Percentiles rank a stretch among this genome's conserved stretches.
phyloP scores from a whole-genome alignment of 805 yeast genomes.

The Wickerhamomyces mucosus region DNA sequence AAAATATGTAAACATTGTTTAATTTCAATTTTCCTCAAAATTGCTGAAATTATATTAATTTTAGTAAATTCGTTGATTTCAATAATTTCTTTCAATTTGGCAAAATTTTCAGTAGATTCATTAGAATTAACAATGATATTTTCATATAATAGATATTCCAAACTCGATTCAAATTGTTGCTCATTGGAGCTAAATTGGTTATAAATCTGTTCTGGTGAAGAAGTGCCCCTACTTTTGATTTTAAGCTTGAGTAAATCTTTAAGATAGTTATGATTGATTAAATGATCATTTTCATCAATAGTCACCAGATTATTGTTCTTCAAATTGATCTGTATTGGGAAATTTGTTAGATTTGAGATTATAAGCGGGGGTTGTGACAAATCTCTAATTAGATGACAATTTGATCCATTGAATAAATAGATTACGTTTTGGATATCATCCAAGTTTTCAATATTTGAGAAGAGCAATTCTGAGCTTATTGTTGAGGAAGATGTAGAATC shows the following conservation, averaged over 20 bases:
- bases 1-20: conserved; percentile 37
- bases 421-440: conserved; percentile 16
- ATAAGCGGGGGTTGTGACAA: too few species aligned
- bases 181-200: background rate
- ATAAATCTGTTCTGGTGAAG: background rate
- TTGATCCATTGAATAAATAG: too few species aligned
- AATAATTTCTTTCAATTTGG: conserved; percentile 16
- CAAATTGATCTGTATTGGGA: conserved; percentile 37
- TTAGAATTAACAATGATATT: background rate
- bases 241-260: background rate
- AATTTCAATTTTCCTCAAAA: conserved; percentile 43
- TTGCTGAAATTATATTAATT: conserved; percentile 30
- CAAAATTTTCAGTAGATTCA: conserved; percentile 4
- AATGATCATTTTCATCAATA: conserved; percentile 13
- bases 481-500: conserved; percentile 28
- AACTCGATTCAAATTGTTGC: background rate
- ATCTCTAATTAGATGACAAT: too few species aligned
- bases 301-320: conserved; percentile 28
- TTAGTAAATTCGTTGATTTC: conserved; percentile 14
- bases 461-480: conserved; percentile 37
- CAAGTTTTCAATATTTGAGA: conserved; percentile 5
- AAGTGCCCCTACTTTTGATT: too few species aligned
- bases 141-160: background rate
- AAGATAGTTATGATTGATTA: background rate
- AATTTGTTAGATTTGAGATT: conserved; percentile 26